phyloP scores from a whole-genome alignment of 306 rosid species.

The Chamaecrista fasciculata region DNA sequence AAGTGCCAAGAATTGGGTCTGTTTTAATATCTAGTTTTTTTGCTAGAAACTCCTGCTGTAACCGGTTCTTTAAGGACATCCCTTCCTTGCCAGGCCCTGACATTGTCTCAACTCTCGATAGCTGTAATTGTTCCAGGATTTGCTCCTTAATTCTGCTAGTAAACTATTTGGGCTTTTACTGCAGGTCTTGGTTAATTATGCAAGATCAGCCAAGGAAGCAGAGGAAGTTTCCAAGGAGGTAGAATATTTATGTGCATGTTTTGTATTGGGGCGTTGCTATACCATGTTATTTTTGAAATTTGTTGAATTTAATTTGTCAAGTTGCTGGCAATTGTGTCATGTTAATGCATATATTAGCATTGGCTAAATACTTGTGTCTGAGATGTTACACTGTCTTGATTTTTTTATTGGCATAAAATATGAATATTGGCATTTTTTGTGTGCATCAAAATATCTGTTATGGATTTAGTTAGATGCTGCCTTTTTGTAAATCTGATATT shows the following conservation, averaged over 20 bases:
- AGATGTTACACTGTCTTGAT: neutral
- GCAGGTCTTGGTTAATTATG: conserved; percentile 89
- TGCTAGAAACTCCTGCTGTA: neutral
- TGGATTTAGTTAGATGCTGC: conserved; percentile 17
- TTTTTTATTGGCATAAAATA: neutral
- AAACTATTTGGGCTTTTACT: conserved; percentile 18
- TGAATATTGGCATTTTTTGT: neutral
- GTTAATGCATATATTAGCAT: neutral
- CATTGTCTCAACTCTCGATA: neutral
- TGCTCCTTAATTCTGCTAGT: conserved; percentile 17
- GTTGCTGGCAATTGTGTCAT: neutral
- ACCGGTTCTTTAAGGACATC: neutral
- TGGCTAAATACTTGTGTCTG: neutral
- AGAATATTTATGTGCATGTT: conserved; percentile 1
- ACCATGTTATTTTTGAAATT: neutral
- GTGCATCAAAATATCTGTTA: conserved; percentile 10
- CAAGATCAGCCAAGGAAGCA: conserved; percentile 91
- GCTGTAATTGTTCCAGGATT: neutral
- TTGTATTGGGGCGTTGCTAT: neutral
- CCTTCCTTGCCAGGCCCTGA: neutral
- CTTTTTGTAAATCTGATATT: neutral
- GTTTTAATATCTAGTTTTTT: neutral
- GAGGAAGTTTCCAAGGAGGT: conserved; percentile 95
- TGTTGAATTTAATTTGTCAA: neutral
- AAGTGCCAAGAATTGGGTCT: neutral